Evolutionary conservation across 2,329 filamentous ascomycete genomes (phyloP).

Genomic region (Mariannaea elegans): DNA sequence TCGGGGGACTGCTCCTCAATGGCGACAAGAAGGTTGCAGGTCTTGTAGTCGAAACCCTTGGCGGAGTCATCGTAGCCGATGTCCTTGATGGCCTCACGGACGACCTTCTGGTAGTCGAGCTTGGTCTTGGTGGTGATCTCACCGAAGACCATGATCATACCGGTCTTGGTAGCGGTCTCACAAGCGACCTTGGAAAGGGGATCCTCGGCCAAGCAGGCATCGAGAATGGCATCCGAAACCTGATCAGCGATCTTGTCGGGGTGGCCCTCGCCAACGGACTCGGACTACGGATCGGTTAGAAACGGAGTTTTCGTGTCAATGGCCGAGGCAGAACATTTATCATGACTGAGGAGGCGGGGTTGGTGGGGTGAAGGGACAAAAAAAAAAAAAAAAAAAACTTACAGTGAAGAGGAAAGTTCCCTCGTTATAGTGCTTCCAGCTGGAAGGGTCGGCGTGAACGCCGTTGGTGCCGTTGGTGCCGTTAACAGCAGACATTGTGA

Average conservation of each 20-base stretch:
- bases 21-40: conserved; percentile 96
- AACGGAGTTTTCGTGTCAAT: conserved; percentile 14
- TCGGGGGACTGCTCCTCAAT: conserved; percentile 99
- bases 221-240: conserved; percentile 97
- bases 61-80: conserved; percentile 97
- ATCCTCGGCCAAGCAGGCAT: conserved; percentile 94
- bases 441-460: conserved; percentile 42
- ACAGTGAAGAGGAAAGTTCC: conserved; percentile 87
- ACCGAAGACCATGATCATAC: conserved; percentile 99
- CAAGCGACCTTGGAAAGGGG: conserved; percentile 99
- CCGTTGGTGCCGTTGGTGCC: conserved; percentile 54
- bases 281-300: conserved; percentile 65
- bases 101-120: conserved; percentile 98
- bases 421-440: conserved; percentile 62
- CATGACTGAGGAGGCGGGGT: conserved; percentile 19
- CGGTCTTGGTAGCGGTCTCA: conserved; percentile 99
- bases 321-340: conserved; percentile 16
- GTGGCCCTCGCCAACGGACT: conserved; percentile 90
- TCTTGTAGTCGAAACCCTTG: conserved; percentile 99
- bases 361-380: not conserved
- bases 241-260: conserved; percentile 98
- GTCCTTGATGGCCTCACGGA: conserved; percentile 94
- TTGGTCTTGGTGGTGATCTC: conserved; percentile 98
- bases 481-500: conserved; percentile 66
- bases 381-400: conserved; percentile 41